Evolutionary conservation across 2,329 filamentous ascomycete species (phyloP), one percentile per base, ranked within the genome.

Genomic region (Diaporthe citri): DNA sequence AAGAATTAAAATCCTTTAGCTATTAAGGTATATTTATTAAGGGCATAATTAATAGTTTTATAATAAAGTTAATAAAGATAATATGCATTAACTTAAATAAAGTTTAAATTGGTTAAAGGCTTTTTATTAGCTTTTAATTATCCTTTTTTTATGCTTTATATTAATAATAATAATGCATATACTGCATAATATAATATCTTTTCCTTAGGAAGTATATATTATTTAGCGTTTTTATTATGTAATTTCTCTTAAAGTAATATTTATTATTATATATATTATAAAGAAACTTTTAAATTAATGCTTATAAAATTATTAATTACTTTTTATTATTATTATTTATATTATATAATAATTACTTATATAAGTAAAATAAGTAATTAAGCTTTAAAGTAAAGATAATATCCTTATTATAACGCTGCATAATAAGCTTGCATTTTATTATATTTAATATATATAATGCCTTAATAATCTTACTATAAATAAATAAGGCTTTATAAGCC

Each of bases 221-320:
- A n/a, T 51, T n/a, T n/a, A 51, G 12, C 1, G 8, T 8, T 2
- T n/a, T n/a, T n/a, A 25, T 25, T 51, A 51, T 51, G 2, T 51
- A 51, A n/a, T 51, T 1, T 51, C 1, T 51, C 9, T 10, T 51
- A 51, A 51, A 51, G 4, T 51, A 51, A 10, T n/a, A 25, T 4
- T 51, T n/a, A 51, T 51, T 51, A 51, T 51, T n/a, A 51, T 51
- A 51, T n/a, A 51, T 51, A 51, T 51, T 51, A 51, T 51, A 51
- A n/a, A n/a, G 12, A 10, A 51, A 51, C 1, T 51, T 10, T 12
- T 22, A 22, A n/a, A 51, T 51, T 9, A 51, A 10, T n/a, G 3
- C 0, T n/a, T 51, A n/a, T n/a, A n/a, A 25, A n/a, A 51, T n/a
- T n/a, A 51, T 12, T 51, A 25, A 51, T 51, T n/a, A n/a, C 7